Conservation (phyloP, 2,329 filamentous ascomycete genomes). For the Monilinia laxa region DNA sequence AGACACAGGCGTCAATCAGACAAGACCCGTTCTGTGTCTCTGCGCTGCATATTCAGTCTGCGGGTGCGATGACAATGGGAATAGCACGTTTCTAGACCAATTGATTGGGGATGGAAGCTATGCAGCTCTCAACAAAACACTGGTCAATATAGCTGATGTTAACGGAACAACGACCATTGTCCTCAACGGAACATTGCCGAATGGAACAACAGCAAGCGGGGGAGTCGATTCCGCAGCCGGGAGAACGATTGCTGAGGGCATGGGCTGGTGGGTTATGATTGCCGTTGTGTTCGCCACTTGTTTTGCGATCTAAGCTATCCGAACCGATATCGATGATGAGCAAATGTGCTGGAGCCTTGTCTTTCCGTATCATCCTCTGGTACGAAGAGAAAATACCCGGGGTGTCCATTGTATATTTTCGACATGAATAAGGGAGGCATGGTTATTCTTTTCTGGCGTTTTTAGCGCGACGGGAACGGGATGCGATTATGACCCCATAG, state of each 20-base stretch:
- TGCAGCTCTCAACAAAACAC: constrained; percentile 55
- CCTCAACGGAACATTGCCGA: constrained; percentile 73
- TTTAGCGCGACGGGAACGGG: not conserved
- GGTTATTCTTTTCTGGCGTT: not conserved
- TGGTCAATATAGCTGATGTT: constrained; percentile 61
- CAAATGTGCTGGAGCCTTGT: not conserved
- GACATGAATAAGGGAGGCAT: not conserved
- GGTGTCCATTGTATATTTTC: not conserved
- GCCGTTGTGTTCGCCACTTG: constrained; percentile 31
- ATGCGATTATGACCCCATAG: not conserved
- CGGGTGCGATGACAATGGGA: constrained; percentile 67
- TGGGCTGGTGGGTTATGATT: constrained; percentile 38
- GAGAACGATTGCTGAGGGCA: constrained; percentile 24
- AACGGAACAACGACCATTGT: constrained; percentile 65
- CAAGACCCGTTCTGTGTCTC: constrained; percentile 59
- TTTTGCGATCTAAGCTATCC: constrained; percentile 15
- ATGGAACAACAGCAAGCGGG: constrained; percentile 58
- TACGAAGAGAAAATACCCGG: not conserved
- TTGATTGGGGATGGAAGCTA: constrained; percentile 67
- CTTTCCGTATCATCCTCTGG: not conserved
- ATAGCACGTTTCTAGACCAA: constrained; percentile 57
- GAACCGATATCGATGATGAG: not conserved
- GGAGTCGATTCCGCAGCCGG: constrained; percentile 43
- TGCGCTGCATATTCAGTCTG: constrained; percentile 59
- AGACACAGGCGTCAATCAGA: constrained; percentile 50